These are phyloP conservation scores for Prinsepia uniflora DNA, from an alignment of 306 rosid genomes.

Conservation along the genomic window DNA sequence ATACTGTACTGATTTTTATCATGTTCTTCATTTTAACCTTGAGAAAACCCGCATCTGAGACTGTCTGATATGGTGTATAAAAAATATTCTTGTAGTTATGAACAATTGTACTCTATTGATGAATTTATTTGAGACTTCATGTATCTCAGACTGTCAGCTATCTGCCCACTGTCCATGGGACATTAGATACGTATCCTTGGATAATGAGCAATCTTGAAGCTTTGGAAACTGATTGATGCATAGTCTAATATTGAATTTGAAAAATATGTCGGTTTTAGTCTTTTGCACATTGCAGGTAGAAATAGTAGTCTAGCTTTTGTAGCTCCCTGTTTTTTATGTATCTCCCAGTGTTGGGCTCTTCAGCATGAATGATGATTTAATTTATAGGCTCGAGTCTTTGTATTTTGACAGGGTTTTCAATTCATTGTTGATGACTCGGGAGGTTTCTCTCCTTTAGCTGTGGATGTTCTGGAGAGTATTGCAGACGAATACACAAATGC, in stretches of 20 bases:
- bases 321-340: too few species aligned
- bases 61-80: neutral
- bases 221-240: too few species aligned
- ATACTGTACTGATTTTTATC: neutral
- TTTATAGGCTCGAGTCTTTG: constrained; percentile 9
- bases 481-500: constrained; percentile 72
- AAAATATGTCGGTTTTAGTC: too few species aligned
- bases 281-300: too few species aligned
- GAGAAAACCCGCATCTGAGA: neutral
- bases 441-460: constrained; percentile 83
- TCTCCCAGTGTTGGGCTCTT: neutral
- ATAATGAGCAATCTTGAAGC: too few species aligned
- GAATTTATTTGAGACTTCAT: neutral
- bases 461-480: constrained; percentile 71
- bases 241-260: too few species aligned
- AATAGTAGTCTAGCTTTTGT: too few species aligned
- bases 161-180: neutral
- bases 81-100: neutral
- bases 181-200: too few species aligned
- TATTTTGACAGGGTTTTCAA: constrained; percentile 72
- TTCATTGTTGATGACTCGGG: constrained; percentile 77
- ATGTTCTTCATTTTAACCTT: neutral
- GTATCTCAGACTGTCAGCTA: neutral
- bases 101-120: neutral
- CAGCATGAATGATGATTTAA: neutral